Evolutionary conservation across 2,329 filamentous ascomycete species (phyloP), one percentile per base, ranked within the genome.

Genomic region (Aspergillus awamori): DNA sequence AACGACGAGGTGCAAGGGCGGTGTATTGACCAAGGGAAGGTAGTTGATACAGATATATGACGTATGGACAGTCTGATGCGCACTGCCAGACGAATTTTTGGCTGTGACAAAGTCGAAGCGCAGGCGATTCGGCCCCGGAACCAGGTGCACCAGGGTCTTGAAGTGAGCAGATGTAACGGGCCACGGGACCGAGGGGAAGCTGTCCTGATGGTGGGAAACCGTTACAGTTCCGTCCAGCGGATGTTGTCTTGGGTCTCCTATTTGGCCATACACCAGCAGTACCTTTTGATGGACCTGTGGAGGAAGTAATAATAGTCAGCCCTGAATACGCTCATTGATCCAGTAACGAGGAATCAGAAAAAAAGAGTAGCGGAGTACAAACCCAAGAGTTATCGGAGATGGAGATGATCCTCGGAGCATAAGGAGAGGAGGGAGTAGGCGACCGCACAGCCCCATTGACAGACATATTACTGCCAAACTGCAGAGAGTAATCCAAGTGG

Each of bases 101-200:
- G 91, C 90, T 33, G 90, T 95, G 51, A 84, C 84, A 73, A 97
- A 98, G 73, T 97, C 94, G 67, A 98, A 89, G 24, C 92, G 89
- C 30, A 98, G 79, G 67, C 87, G 88, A 77, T 99, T 99, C 58
- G 92, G 91, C 0, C 95, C 95, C 4, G 95, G 93, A 65, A 90
- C 87, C n/a, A 99, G 85, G 76, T 97, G 92, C 8, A 97, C 84
- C 30, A 98, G 82, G 5, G 90, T 90, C 79, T 98, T 98, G 83
- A 97, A 98, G 75, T 93, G 88, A 3, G 91, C 96, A 65, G 92
- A 89, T 73, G 84, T 89, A 10, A 97, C 94, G 1, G 93, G 94
- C 93, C 94, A 98, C 67, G 83, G 84, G 11, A 88, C 90, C 0
- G 91, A 81, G 6, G 94, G 93, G 74, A 97, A 97, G 63, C 81